phyloP scores from a whole-genome alignment of 352 stramenopile genomes.

The Phytophthora constricta region DNA sequence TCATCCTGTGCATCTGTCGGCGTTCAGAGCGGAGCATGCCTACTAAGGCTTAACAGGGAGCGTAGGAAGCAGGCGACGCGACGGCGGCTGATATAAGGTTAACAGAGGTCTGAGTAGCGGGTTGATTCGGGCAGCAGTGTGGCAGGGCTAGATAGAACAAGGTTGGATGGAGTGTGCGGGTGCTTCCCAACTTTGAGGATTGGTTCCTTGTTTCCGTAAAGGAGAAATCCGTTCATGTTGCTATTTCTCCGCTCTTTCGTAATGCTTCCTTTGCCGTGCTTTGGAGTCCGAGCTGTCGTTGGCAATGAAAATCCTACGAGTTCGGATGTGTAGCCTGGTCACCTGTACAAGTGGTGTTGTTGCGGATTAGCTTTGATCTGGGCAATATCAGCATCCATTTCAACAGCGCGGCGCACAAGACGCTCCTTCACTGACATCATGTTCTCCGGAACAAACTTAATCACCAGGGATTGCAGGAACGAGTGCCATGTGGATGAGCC shows the following conservation, averaged over 20 bases:
- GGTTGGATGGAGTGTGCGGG: constrained; percentile 35
- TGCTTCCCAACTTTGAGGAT: constrained; percentile 38
- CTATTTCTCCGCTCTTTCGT: constrained; percentile 16
- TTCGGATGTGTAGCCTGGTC: not conserved
- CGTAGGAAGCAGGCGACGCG: constrained; percentile 20
- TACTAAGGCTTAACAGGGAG: constrained; percentile 15
- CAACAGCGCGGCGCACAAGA: constrained; percentile 51
- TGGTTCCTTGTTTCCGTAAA: constrained; percentile 27
- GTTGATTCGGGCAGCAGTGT: constrained; percentile 24
- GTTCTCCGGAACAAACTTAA: constrained; percentile 74
- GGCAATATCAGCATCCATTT: constrained; percentile 56
- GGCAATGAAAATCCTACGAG: too few species aligned
- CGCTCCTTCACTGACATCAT: constrained; percentile 72
- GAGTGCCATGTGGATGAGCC: constrained; percentile 54
- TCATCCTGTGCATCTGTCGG: constrained; percentile 27
- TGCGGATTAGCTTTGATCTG: constrained; percentile 67
- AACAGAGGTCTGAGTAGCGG: constrained; percentile 21
- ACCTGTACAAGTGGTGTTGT: constrained; percentile 76
- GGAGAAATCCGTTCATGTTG: constrained; percentile 40
- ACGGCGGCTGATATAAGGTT: constrained; percentile 24
- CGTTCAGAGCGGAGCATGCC: constrained; percentile 15
- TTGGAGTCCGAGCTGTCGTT: too few species aligned
- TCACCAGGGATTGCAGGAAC: constrained; percentile 65
- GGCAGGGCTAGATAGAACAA: constrained; percentile 42
- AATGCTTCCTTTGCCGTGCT: not conserved